phyloP scores from a whole-genome alignment of 2,329 filamentous ascomycete species.

The Fusarium protoensiforme region DNA sequence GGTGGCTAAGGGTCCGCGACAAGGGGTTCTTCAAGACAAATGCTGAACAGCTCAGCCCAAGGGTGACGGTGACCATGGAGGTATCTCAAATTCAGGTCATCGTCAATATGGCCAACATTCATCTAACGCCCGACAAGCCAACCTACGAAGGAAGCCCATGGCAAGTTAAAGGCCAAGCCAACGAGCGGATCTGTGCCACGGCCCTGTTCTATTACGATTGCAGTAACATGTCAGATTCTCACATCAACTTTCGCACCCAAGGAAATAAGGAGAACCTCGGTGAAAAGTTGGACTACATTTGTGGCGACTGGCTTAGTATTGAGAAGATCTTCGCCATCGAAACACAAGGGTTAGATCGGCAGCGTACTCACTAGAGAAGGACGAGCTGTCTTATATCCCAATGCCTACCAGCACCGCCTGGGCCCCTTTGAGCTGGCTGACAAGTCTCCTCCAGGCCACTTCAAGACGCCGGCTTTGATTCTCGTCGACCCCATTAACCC shows the following conservation, averaged over 20 bases:
- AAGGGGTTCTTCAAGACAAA: background rate
- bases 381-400: constrained; percentile 5
- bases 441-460: background rate
- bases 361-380: background rate
- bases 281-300: background rate
- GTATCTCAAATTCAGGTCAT: background rate
- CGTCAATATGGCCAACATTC: constrained; percentile 11
- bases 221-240: constrained; percentile 9
- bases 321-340: background rate
- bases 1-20: constrained; percentile 41
- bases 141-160: constrained; percentile 6
- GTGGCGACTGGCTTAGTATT: background rate
- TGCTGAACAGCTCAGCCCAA: background rate
- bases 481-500: background rate
- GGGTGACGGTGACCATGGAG: background rate
- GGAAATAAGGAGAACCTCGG: background rate
- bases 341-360: too few species aligned
- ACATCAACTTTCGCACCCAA: background rate
- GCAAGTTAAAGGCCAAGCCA: constrained; percentile 10
- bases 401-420: background rate
- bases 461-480: constrained; percentile 6
- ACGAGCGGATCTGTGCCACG: constrained; percentile 11
- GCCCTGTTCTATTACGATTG: constrained; percentile 16
- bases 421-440: background rate
- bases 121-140: background rate